Percentiles rank a stretch among this genome's conserved stretches.
Evolutionary conservation across 352 stramenopile species (phyloP).

Genomic region (Phytophthora palmivora): DNA sequence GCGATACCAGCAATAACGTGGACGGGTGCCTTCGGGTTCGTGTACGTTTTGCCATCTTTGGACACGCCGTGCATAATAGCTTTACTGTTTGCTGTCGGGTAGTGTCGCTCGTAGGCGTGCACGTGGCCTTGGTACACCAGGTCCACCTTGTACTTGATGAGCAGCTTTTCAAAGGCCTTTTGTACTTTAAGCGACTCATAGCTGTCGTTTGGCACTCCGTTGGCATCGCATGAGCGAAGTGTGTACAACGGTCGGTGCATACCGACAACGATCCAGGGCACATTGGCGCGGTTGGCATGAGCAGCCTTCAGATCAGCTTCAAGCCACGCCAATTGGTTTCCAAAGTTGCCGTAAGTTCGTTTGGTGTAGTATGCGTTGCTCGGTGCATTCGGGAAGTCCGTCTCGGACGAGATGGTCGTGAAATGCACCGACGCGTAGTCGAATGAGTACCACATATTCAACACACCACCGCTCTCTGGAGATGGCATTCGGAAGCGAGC

Average conservation of each 20-base stretch:
- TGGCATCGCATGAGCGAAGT: conserved; percentile 33
- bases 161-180: conserved; percentile 57
- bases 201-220: conserved; percentile 42
- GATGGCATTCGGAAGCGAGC: conserved; percentile 52
- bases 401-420: conserved; percentile 82
- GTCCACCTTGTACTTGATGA: conserved; percentile 67
- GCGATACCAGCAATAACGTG: conserved; percentile 55
- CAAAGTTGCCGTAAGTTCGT: conserved; percentile 44
- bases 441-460: conserved; percentile 66
- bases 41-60: conserved; percentile 47
- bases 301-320: conserved; percentile 56
- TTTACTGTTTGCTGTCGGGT: conserved; percentile 46
- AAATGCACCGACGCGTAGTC: conserved; percentile 69
- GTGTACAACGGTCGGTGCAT: conserved; percentile 68
- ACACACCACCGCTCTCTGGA: conserved; percentile 38
- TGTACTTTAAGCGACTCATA: conserved; percentile 47
- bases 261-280: conserved; percentile 56
- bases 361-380: conserved; percentile 45
- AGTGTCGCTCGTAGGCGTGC: conserved; percentile 58
- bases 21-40: conserved; percentile 54
- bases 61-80: conserved; percentile 51
- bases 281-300: conserved; percentile 45
- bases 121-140: conserved; percentile 56
- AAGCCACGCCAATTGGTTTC: conserved; percentile 55
- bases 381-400: conserved; percentile 45